A percentile compares a stretch with the other conserved stretches of the same genome.
Conservation (phyloP, 495 filamentous ascomycete species). For the Parmelia sp. region DNA sequence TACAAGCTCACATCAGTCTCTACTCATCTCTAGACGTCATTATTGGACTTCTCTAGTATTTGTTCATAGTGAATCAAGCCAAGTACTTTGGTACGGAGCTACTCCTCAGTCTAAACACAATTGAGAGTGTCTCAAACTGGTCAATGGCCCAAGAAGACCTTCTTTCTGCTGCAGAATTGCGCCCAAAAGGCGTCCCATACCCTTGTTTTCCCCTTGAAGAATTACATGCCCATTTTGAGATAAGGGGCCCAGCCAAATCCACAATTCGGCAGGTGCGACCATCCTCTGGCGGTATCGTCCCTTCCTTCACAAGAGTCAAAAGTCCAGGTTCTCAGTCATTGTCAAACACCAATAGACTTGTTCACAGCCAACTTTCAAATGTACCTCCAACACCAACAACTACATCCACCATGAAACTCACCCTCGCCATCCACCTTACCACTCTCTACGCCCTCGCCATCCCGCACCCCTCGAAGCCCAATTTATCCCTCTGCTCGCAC, state of each 20-base stretch:
- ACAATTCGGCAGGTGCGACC: neutral
- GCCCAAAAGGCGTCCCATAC: neutral
- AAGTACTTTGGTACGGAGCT: no score
- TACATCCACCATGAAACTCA: neutral
- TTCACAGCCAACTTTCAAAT: neutral
- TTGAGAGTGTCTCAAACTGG: no score
- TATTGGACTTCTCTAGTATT: neutral
- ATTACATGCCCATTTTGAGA: slow-evolving; percentile 1
- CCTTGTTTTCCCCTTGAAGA: neutral
- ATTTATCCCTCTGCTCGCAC: neutral
- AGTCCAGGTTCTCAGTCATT: no score
- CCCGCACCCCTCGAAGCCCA: neutral
- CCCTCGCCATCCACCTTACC: neutral
- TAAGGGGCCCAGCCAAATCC: neutral
- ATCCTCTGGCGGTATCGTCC: no score
- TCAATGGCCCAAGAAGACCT: neutral
- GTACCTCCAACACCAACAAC: neutral
- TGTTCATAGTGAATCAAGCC: no score
- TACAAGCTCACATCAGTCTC: neutral
- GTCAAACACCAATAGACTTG: neutral
- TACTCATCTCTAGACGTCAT: neutral
- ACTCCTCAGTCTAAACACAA: neutral
- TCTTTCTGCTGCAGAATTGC: neutral
- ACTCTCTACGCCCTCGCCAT: neutral
- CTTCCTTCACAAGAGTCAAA: no score